These are phyloP conservation scores for Penicillium digitatum DNA, from an alignment of 2,329 filamentous ascomycete species.

Conservation along the genomic window DNA sequence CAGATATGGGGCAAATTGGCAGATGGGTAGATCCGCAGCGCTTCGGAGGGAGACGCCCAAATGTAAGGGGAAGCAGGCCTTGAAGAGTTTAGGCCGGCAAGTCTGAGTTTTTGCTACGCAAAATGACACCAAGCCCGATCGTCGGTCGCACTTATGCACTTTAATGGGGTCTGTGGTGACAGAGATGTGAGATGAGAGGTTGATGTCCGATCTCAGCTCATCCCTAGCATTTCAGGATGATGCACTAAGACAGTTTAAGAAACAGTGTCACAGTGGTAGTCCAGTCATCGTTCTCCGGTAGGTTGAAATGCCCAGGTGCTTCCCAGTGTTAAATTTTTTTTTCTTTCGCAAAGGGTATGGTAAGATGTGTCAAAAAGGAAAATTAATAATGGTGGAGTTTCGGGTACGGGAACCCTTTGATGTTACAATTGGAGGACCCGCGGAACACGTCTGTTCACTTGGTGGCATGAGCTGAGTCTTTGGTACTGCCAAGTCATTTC, in stretches of 20 bases:
- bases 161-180: conserved; percentile 25
- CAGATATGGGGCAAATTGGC: conserved; percentile 11
- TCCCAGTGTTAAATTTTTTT: background rate
- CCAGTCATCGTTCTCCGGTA: background rate
- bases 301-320: background rate
- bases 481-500: conserved; percentile 11
- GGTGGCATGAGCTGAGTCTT: conserved; percentile 1
- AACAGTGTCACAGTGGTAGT: background rate
- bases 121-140: conserved; percentile 24
- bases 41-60: conserved; percentile 5
- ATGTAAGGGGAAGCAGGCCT: conserved; percentile 17
- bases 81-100: conserved; percentile 2
- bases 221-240: conserved; percentile 13
- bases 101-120: background rate
- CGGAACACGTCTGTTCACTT: conserved; percentile 1
- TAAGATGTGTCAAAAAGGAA: background rate
- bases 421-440: background rate
- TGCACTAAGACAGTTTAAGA: background rate
- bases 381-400: conserved; percentile 10
- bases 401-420: conserved; percentile 1
- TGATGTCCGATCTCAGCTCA: conserved; percentile 14
- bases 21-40: conserved; percentile 20
- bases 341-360: background rate
- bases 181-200: conserved; percentile 8
- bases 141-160: conserved; percentile 35